phyloP scores from a whole-genome alignment of 1,284 basidiomycete species.

The Pisolithus thermaeus region DNA sequence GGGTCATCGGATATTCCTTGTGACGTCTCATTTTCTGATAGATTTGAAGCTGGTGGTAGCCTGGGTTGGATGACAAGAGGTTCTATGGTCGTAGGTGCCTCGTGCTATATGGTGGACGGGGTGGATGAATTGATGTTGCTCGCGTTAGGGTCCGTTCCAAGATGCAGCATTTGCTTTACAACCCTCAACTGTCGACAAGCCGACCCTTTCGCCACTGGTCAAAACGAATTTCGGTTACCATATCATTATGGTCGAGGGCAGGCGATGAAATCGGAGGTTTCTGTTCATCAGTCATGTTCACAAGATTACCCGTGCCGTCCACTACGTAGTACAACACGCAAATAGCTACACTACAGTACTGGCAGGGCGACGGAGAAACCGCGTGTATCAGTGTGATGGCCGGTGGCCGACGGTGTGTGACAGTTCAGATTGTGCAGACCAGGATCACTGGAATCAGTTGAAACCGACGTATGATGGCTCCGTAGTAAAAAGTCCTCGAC shows the following conservation, averaged over 20 bases:
- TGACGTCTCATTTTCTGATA: conserved; percentile 2
- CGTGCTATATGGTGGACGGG: not conserved
- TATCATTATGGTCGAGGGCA: conserved; percentile 82
- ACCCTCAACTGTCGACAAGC: conserved; percentile 76
- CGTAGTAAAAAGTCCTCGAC: not conserved
- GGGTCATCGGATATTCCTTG: not conserved
- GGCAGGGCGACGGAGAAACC: not conserved
- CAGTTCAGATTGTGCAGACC: not conserved
- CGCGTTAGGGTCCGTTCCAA: conserved; percentile 61
- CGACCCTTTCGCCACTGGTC: conserved; percentile 61
- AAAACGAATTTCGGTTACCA: conserved; percentile 85
- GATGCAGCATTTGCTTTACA: conserved; percentile 75
- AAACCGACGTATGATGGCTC: not conserved
- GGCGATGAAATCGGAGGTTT: conserved; percentile 42
- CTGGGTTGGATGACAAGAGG: conserved; percentile 81
- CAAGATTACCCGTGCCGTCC: not conserved
- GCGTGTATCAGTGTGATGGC: not conserved
- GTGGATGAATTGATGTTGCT: not conserved
- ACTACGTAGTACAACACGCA: not conserved
- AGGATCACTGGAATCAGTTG: too few relatives aligned
- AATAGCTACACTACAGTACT: not conserved
- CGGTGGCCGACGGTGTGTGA: not conserved
- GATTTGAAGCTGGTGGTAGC: conserved; percentile 64
- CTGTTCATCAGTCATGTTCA: not conserved
- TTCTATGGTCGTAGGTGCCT: conserved; percentile 60